Base-by-base conservation (phyloP, 2,329 filamentous ascomycete genomes). In the Aspergillus alliaceus region DNA sequence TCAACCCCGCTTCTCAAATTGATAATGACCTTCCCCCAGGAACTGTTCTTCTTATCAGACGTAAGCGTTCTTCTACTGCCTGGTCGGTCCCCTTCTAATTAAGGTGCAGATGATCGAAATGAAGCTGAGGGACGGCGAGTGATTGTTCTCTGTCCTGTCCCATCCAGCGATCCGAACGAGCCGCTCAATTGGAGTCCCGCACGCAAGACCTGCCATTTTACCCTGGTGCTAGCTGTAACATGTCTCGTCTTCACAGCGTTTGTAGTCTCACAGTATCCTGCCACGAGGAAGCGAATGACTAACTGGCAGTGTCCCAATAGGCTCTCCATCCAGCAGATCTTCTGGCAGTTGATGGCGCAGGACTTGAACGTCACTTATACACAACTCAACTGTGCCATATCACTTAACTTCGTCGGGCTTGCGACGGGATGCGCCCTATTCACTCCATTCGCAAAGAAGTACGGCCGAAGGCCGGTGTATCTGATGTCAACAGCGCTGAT, bases 311-410 rank as follows among this genome's bases (percentile, higher is more conserved):
- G 12, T 2, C 14, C 42, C 20, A n/a, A 40, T 18, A 71, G 69
- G 1, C 51, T 79, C 46, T 72, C 76, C 1, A 76, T 76, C 15
- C 78, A 78, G 27, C 53, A 68, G 1, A 71, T 76, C 2, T 76
- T 76, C 24, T 82, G 80, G 80, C 76, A 74, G 1, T 69, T 75
- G n/a, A 75, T 81, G 72, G 72, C 75, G 11, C 55, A 67, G 1
- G 74, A 83, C 54, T 69, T 84, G 1, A 65, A 74, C 18, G 77
- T 80, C 57, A 74, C 67, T 31, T 75, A 73, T 57, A 61, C 65
- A 0, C 64, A 74, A 1, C 59, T 82, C 34, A 83, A 81, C 51
- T 72, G 78, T 46, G 73, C 74, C 2, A 78, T 76, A 59, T 82
- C 80, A 1, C 74, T 77, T 5, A 77, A 75, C n/a, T 80, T 69